phyloP scores from a whole-genome alignment of 768 basidiomycete genomes.

The Suillus decipiens region DNA sequence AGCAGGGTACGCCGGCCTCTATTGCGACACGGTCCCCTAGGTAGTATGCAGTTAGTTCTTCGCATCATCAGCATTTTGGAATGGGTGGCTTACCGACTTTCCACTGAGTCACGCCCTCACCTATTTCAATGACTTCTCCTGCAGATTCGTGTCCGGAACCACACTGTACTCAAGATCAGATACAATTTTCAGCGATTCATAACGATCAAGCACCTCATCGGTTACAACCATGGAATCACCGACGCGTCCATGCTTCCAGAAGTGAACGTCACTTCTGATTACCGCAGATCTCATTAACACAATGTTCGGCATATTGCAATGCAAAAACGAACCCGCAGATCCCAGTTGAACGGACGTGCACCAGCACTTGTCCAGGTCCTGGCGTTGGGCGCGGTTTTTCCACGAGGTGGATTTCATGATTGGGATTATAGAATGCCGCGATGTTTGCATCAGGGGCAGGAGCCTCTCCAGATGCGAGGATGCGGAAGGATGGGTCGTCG shows the following conservation, averaged over 20 bases:
- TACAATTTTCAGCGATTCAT: not conserved
- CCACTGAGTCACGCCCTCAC: constrained; percentile 68
- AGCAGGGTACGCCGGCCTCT: constrained; percentile 70
- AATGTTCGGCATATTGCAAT: not conserved
- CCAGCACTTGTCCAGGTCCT: constrained; percentile 63
- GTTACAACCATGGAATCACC: constrained; percentile 73
- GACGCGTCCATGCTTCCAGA: constrained; percentile 70
- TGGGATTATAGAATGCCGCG: constrained; percentile 65
- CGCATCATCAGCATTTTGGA: not conserved
- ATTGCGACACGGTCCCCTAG: constrained; percentile 68
- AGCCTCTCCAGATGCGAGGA: constrained; percentile 51
- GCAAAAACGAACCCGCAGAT: constrained; percentile 58
- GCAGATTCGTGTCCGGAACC: constrained; percentile 74
- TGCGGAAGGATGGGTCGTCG: constrained; percentile 54
- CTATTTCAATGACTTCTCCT: constrained; percentile 64
- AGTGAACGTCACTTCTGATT: constrained; percentile 68
- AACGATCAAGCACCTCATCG: constrained; percentile 47
- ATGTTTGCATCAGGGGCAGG: constrained; percentile 52
- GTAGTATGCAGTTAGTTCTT: constrained; percentile 11
- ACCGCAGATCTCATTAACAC: not conserved
- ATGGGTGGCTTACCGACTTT: constrained; percentile 45
- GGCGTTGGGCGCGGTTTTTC: constrained; percentile 61
- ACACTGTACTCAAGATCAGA: constrained; percentile 40
- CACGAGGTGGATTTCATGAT: constrained; percentile 66
- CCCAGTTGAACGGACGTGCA: constrained; percentile 68